phyloP scores from a whole-genome alignment of 768 basidiomycete genomes.

The Termitomyces bulborhizus region DNA sequence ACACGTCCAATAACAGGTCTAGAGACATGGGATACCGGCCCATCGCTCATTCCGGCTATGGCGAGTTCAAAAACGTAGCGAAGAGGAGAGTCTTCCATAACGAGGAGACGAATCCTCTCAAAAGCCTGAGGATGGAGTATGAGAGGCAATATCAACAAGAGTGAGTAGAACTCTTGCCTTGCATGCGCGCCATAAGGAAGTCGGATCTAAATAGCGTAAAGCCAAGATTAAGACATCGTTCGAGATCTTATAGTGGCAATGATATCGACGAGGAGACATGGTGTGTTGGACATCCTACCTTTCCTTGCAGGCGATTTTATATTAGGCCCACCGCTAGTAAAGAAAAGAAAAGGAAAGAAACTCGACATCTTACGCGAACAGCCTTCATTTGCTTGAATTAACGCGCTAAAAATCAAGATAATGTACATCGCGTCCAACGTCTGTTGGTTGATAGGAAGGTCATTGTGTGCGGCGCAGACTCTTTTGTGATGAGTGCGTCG shows the following conservation, averaged over 20 bases:
- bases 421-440: slow-evolving; percentile 31
- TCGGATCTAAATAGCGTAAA: slow-evolving; percentile 43
- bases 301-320: slow-evolving; percentile 39
- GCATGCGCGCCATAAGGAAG: slow-evolving; percentile 39
- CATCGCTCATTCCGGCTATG: slow-evolving; percentile 45
- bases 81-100: slow-evolving; percentile 41
- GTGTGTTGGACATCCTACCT: slow-evolving; percentile 25
- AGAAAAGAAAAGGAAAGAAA: slow-evolving; percentile 40
- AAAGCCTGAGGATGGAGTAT: slow-evolving; percentile 31
- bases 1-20: slow-evolving; percentile 35
- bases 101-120: slow-evolving; percentile 35
- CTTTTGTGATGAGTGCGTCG: slow-evolving; percentile 42
- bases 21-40: slow-evolving; percentile 31
- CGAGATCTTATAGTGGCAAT: slow-evolving; percentile 42
- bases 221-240: slow-evolving; percentile 47
- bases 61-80: slow-evolving; percentile 47
- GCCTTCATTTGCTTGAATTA: slow-evolving; percentile 36
- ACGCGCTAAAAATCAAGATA: slow-evolving; percentile 33
- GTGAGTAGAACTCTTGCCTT: slow-evolving; percentile 26
- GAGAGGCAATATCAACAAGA: not conserved
- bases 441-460: slow-evolving; percentile 43
- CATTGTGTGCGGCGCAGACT: slow-evolving; percentile 38
- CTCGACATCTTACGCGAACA: slow-evolving; percentile 33
- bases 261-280: slow-evolving; percentile 40
- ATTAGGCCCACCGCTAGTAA: slow-evolving; percentile 26